Base-by-base conservation (phyloP, 345 rosid genomes). In the Hibiscus syriacus region DNA sequence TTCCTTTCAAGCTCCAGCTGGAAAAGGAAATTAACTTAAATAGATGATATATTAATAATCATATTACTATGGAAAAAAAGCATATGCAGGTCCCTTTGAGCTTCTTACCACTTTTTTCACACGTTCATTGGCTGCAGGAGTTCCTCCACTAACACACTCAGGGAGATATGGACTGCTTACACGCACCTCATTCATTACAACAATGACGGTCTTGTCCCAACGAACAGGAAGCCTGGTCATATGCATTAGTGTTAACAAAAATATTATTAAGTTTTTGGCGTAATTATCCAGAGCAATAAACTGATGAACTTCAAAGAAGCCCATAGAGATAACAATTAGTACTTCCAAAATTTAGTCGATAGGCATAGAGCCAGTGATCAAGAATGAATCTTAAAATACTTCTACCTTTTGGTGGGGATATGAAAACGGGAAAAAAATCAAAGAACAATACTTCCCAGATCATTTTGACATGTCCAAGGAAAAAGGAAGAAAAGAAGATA, bases 41-140 rank as follows among this genome's bases (percentile, higher is more conserved):
- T 36, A 62, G 67, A 65, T 71, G 10, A 54, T 26, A 50, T 32
- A n/a, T 5, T 45, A 45, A 52, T 16, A 0, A 46, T 32, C 63
- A 46, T 62, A 20, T 29, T 27, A 67, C 46, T 1, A 49, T 4
- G 16, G 13, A 48, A 64, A 50, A 50, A 2, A 3, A 14, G n/a
- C 17, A 57, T 43, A 60, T 34, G 12, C 17, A 57, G 32, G n/a
- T 48, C 49, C 36, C 13, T 67, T 36, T 13, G 14, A 66, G 64
- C 58, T 59, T 5, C 88, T 86, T 82, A 89, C 99, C 96, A 94
- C 98, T 91, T 91, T 94, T 83, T 81, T 94, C 75, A 94, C 99
- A 55, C 97, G 84, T 45, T 91, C 92, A 79, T 94, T 94, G 82
- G 99, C 99, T 64, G 92, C 86, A 75, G 91, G 75, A 70, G 98